Conservation (phyloP, 352 stramenopile species). For the Phytophthora ramorum region DNA sequence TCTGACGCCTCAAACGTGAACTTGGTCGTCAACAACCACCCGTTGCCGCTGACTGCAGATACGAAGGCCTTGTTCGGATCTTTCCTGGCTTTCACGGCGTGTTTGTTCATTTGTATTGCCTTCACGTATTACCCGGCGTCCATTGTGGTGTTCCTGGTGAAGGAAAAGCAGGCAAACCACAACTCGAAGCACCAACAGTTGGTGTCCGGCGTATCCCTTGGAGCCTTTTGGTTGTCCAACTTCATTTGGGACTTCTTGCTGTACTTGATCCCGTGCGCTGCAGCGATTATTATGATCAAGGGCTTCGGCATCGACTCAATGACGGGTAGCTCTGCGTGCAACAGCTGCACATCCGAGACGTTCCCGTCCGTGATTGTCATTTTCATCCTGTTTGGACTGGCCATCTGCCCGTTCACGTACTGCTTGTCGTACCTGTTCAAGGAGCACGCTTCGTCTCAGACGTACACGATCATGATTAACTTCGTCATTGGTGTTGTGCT, state of each 20-base stretch:
- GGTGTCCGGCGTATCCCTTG: conserved; percentile 94
- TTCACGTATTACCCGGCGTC: conserved; percentile 93
- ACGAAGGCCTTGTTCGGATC: conserved; percentile 57
- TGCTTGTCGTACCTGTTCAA: conserved; percentile 73
- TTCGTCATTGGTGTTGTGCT: conserved; percentile 69
- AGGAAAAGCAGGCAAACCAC: conserved; percentile 90
- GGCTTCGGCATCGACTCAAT: conserved; percentile 53
- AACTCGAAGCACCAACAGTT: conserved; percentile 98
- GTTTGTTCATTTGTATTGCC: conserved; percentile 89
- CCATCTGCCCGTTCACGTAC: conserved; percentile 75
- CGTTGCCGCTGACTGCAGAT: conserved; percentile 53
- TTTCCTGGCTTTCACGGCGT: conserved; percentile 76
- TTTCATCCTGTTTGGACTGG: conserved; percentile 65
- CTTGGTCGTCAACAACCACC: conserved; percentile 62
- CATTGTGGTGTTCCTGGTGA: conserved; percentile 96
- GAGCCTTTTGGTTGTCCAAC: conserved; percentile 97
- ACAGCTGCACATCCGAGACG: conserved; percentile 51
- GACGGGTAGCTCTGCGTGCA: conserved; percentile 53
- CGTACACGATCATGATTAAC: conserved; percentile 77
- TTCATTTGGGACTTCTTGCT: conserved; percentile 94
- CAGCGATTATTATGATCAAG: conserved; percentile 57
- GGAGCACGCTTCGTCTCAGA: conserved; percentile 71
- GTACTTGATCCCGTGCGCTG: conserved; percentile 83
- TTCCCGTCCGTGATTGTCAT: conserved; percentile 62
- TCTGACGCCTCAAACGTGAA: conserved; percentile 28